These are phyloP conservation scores for Ophiostoma himal-ulmi DNA, from an alignment of 2,329 filamentous ascomycete genomes.

Conservation along the genomic window DNA sequence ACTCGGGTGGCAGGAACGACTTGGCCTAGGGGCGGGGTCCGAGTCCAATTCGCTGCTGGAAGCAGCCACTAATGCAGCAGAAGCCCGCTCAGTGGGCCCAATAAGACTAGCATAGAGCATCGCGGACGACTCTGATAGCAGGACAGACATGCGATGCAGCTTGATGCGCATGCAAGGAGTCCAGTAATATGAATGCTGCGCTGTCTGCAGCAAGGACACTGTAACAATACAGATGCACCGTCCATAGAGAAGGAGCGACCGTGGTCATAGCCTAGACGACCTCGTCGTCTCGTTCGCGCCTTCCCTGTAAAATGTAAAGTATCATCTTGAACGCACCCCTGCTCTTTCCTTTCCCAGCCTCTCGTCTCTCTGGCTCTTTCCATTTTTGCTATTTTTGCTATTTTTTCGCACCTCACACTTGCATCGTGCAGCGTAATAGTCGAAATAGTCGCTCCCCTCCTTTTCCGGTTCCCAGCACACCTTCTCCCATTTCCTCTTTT, in stretches of 20 bases:
- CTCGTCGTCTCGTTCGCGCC: conserved; percentile 9
- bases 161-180: conserved; percentile 13
- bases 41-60: conserved; percentile 21
- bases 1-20: conserved; percentile 20
- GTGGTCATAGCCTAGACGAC: conserved; percentile 1
- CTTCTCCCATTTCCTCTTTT: background rate
- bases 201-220: background rate
- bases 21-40: conserved; percentile 20
- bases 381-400: background rate
- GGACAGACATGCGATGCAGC: conserved; percentile 9
- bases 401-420: conserved; percentile 1
- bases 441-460: conserved; percentile 9
- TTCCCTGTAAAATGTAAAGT: conserved; percentile 2
- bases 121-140: background rate
- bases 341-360: conserved; percentile 21
- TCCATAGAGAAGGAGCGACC: conserved; percentile 8
- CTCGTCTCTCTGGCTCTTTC: conserved; percentile 15
- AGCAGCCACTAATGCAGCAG: conserved; percentile 22
- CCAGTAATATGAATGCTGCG: conserved; percentile 11
- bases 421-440: conserved; percentile 18
- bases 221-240: conserved; percentile 4
- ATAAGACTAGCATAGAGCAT: conserved; percentile 13
- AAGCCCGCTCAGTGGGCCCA: conserved; percentile 20
- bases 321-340: conserved; percentile 8
- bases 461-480: background rate